Evolutionary conservation across 768 basidiomycete species (phyloP), one percentile per base, ranked within the genome.

Genomic region (Rhizopogon rudus): DNA sequence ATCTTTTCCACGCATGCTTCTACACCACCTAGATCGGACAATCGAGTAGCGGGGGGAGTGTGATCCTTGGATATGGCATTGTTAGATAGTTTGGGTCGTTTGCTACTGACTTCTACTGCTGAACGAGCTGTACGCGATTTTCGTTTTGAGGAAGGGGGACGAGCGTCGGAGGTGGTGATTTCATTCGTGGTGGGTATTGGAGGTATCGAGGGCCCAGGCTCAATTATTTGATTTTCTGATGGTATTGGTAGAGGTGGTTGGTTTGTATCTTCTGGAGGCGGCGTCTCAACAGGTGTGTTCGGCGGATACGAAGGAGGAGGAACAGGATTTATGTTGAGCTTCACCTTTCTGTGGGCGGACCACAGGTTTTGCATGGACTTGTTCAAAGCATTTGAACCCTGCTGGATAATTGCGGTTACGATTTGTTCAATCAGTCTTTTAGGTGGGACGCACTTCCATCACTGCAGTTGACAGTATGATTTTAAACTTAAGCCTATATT

Each of bases 11-110:
- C 80, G 59, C 88, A 94, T 13, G 77, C 64, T 54, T 91, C 87
- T 5, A 98, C 81, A 8, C 96, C 97, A 13, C 95, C 97, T 0
- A 98, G 79, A 61, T 93, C 88, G 1, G 91, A 83, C 4, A 98
- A 73, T 8, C 91, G 81, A 0, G 88, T 82, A 1, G 81, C 68
- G 0, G 95, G 93, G 0, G 93, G 88, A 2, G 81, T 66, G 58
- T 89, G 74, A 56, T 88, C 87, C 69, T 5, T 68, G 60, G 8
- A 61, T 52, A 52, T 57, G 28, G 67, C 56, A 1, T 55, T 58
- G 2, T 65, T 44, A 8, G 79, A 65, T 6, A 79, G 58, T 63
- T 82, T 86, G 9, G 75, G 70, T 41, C 86, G 74, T 65, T 92
- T 91, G 58, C 70, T 81, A 49, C 73, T 78, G 22, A 81, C 78